Percentiles rank a stretch among this genome's conserved stretches.
These are phyloP conservation scores for Bolboschoenoplectus hybrid DNA, from an alignment of 202 grass and related monocot genomes.

Conservation along the genomic window DNA sequence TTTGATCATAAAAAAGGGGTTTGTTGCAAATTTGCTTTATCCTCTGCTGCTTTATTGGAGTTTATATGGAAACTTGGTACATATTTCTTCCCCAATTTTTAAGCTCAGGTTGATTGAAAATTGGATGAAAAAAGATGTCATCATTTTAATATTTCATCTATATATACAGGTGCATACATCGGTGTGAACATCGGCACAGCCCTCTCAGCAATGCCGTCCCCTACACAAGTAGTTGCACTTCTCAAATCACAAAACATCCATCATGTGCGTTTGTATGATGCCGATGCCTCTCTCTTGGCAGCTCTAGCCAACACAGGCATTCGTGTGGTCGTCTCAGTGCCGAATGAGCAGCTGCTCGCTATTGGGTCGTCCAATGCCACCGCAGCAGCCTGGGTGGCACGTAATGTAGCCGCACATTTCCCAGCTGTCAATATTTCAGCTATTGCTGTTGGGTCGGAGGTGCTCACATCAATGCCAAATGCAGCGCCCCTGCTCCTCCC, in stretches of 20 bases:
- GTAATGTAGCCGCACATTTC: constrained; percentile 77
- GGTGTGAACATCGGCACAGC: constrained; percentile 92
- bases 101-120: not conserved
- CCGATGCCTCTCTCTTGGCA: constrained; percentile 71
- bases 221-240: constrained; percentile 79
- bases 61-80: not conserved
- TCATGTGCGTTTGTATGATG: constrained; percentile 81
- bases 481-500: constrained; percentile 71
- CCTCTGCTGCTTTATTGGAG: not conserved
- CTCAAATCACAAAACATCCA: constrained; percentile 85
- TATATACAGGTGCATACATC: constrained; percentile 70
- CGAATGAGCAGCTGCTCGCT: constrained; percentile 96
- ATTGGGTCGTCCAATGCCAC: constrained; percentile 93
- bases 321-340: constrained; percentile 84
- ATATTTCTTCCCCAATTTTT: not conserved
- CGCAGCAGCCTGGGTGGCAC: constrained; percentile 79
- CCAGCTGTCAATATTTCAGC: constrained; percentile 91
- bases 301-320: constrained; percentile 82
- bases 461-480: constrained; percentile 77
- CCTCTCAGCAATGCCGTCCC: constrained; percentile 70
- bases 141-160: not conserved
- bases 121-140: not conserved
- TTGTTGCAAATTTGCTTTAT: not conserved
- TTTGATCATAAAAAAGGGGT: not conserved
- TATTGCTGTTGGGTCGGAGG: constrained; percentile 84